Conservation (phyloP, 116 monocot species). For the Cymodocea nodosa region DNA sequence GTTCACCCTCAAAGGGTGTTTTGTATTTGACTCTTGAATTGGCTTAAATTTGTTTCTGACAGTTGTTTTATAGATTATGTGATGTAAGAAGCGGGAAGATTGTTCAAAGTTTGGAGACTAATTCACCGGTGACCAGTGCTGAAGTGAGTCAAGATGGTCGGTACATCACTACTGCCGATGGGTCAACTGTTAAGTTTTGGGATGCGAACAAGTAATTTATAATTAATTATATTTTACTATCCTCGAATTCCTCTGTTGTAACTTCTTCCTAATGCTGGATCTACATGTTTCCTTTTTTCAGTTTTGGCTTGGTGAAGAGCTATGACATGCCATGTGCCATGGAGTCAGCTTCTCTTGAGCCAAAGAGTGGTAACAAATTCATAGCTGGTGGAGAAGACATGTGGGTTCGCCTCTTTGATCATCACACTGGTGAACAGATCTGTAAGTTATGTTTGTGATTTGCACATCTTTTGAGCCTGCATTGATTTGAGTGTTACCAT, state of each 20-base stretch:
- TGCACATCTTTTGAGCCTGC: background rate
- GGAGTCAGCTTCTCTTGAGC: constrained; percentile 85
- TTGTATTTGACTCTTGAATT: too few relatives aligned
- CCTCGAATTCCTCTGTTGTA: background rate
- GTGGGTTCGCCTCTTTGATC: constrained; percentile 86
- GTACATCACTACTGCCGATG: constrained; percentile 91
- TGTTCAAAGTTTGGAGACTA: constrained; percentile 73
- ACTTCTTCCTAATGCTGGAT: background rate
- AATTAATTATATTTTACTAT: background rate
- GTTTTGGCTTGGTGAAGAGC: constrained; percentile 76
- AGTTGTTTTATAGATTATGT: constrained; percentile 43
- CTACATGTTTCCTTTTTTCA: constrained; percentile 7
- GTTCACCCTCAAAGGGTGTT: too few relatives aligned
- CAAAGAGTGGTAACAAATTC: constrained; percentile 54
- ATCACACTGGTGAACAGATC: constrained; percentile 49
- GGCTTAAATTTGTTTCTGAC: background rate
- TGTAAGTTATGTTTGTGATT: constrained; percentile 10
- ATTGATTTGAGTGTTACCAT: too few relatives aligned
- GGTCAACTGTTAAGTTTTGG: constrained; percentile 87
- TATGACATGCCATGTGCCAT: constrained; percentile 71
- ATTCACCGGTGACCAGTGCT: constrained; percentile 71
- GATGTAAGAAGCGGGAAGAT: constrained; percentile 83
- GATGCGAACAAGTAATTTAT: constrained; percentile 83
- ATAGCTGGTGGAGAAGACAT: constrained; percentile 91
- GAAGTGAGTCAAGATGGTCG: constrained; percentile 94